A percentile compares a stretch with the other conserved stretches of the same genome.
Conservation (phyloP, 345 rosid genomes). For the Melaleuca quinquenervia region DNA sequence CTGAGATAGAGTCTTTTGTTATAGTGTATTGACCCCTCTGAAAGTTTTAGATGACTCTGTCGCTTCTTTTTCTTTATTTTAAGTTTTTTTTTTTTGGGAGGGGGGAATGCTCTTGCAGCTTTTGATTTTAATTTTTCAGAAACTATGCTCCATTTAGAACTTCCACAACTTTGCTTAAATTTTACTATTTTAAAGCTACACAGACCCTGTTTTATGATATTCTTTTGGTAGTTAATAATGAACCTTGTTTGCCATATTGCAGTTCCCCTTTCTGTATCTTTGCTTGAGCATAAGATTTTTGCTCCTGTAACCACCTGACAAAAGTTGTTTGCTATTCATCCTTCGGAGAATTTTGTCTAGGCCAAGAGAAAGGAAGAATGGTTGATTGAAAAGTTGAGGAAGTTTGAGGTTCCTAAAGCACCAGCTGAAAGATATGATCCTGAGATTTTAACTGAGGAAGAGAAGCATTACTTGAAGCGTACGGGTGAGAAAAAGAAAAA, state of each 20-base stretch:
- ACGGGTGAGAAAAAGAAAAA: constrained; percentile 86
- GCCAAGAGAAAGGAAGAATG: constrained; percentile 87
- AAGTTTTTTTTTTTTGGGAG: not conserved
- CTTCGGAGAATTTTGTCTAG: constrained; percentile 16
- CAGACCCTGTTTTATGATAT: not conserved
- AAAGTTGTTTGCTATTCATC: not conserved
- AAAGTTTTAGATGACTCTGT: not conserved
- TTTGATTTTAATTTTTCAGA: not conserved
- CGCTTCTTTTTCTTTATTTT: not conserved
- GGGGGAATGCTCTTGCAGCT: not conserved
- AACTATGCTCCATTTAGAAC: not conserved
- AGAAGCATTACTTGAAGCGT: constrained; percentile 82
- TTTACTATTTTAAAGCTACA: not conserved
- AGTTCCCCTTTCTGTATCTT: not conserved
- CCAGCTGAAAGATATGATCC: constrained; percentile 64
- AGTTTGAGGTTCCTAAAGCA: constrained; percentile 46
- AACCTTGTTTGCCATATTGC: not conserved
- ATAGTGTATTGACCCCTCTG: not conserved
- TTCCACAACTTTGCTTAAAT: not conserved
- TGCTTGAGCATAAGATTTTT: not conserved
- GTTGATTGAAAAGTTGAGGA: constrained; percentile 84
- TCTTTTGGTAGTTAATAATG: not conserved
- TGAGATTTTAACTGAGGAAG: constrained; percentile 82
- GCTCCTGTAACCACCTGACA: not conserved
- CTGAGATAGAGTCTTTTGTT: not conserved